These are phyloP conservation scores for Chrysanthemum lavandulifolium DNA, from an alignment of 129 eudicot species.

Conservation along the genomic window DNA sequence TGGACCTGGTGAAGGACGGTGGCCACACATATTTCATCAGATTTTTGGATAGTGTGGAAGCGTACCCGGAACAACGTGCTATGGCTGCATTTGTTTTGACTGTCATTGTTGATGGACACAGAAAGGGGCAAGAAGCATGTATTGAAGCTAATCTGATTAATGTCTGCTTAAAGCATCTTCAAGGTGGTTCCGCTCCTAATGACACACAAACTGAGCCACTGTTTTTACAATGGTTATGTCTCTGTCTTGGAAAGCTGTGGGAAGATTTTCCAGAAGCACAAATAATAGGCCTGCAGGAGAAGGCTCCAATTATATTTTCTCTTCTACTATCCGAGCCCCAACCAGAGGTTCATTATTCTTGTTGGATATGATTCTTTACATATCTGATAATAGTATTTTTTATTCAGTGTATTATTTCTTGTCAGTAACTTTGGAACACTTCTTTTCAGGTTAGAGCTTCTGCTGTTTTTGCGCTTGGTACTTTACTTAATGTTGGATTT, in stretches of 20 bases:
- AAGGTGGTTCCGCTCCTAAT: conserved; percentile 52
- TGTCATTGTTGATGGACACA: conserved; percentile 93
- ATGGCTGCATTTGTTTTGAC: conserved; percentile 99
- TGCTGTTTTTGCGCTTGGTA: conserved; percentile 97
- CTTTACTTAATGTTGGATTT: conserved; percentile 83
- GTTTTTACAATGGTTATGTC: conserved; percentile 91
- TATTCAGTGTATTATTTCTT: not conserved
- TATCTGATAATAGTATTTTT: not conserved
- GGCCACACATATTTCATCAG: conserved; percentile 91
- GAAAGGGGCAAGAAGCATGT: conserved; percentile 95
- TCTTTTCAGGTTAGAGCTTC: conserved; percentile 89
- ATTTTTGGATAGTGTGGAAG: conserved; percentile 89
- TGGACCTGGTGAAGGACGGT: conserved; percentile 92
- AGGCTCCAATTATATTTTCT: conserved; percentile 62
- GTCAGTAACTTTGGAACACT: not conserved
- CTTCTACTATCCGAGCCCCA: conserved; percentile 87
- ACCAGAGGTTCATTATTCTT: conserved; percentile 67
- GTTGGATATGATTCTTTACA: no score
- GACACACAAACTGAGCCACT: conserved; percentile 89
- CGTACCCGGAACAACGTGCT: conserved; percentile 95
- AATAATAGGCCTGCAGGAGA: conserved; percentile 76
- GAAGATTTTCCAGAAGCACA: conserved; percentile 97
- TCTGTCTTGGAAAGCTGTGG: conserved; percentile 94
- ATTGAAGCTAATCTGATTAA: conserved; percentile 74
- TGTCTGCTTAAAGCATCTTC: conserved; percentile 88